phyloP scores from a whole-genome alignment of 2,329 filamentous ascomycete species.

The Dothideomycetes sp. region DNA sequence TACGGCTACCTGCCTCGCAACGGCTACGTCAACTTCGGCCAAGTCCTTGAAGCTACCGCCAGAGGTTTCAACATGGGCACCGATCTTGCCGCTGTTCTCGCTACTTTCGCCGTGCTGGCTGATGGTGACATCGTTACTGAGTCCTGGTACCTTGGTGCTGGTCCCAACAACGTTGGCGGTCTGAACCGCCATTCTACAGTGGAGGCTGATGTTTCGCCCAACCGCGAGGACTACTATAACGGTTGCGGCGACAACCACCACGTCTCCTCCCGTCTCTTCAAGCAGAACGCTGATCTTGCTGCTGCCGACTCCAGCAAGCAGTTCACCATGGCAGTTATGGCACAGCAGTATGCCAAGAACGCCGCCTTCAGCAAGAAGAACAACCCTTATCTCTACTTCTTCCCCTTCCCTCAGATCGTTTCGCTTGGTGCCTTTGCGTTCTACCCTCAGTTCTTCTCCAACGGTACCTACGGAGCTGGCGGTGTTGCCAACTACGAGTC shows the following conservation, averaged over 20 bases:
- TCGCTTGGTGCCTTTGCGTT: slow-evolving; percentile 23
- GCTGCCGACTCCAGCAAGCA: slow-evolving; percentile 18
- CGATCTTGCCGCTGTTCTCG: slow-evolving; percentile 31
- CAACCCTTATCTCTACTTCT: slow-evolving; percentile 27
- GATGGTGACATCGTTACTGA: slow-evolving; percentile 22
- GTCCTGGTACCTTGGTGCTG: slow-evolving; percentile 22
- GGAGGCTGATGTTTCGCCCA: slow-evolving; percentile 25
- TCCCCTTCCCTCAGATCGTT: slow-evolving; percentile 27
- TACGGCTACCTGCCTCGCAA: slow-evolving; percentile 33
- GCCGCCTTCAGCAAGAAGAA: slow-evolving; percentile 17
- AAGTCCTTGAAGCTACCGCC: slow-evolving; percentile 26
- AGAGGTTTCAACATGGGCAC: slow-evolving; percentile 31
- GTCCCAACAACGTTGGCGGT: slow-evolving; percentile 19
- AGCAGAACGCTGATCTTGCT: slow-evolving; percentile 23
- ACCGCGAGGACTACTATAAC: slow-evolving; percentile 28
- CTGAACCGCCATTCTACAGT: slow-evolving; percentile 25
- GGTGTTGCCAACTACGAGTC: slow-evolving; percentile 29
- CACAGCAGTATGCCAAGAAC: slow-evolving; percentile 17
- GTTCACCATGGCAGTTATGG: slow-evolving; percentile 22
- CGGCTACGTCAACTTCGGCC: slow-evolving; percentile 28
- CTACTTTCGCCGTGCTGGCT: slow-evolving; percentile 24
- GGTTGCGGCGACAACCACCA: slow-evolving; percentile 27
- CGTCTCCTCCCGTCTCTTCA: slow-evolving; percentile 23
- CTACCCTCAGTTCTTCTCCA: slow-evolving; percentile 27
- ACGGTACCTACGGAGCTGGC: slow-evolving; percentile 28